These are phyloP conservation scores for Boletellus sp. DNA, from an alignment of 768 basidiomycete species.

Conservation along the genomic window DNA sequence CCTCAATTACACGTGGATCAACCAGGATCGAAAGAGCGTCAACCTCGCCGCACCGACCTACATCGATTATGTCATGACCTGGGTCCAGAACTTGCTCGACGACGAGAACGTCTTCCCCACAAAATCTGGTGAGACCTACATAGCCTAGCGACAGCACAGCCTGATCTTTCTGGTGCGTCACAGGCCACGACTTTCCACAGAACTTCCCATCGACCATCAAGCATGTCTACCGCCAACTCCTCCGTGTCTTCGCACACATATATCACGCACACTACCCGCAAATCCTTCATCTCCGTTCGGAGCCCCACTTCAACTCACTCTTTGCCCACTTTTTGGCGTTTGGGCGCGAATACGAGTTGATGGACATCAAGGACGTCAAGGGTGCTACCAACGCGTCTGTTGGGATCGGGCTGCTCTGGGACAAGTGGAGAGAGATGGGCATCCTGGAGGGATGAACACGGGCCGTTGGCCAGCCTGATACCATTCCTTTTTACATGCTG, in stretches of 20 bases:
- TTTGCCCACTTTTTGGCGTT: conserved; percentile 98
- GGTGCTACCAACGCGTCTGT: conserved; percentile 59
- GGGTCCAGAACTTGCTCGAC: conserved; percentile 90
- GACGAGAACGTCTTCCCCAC: conserved; percentile 95
- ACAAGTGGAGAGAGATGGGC: conserved; percentile 88
- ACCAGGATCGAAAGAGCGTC: conserved; percentile 84
- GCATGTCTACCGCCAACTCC: conserved; percentile 93
- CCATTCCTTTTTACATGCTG: conserved; percentile 3
- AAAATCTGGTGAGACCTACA: conserved; percentile 68
- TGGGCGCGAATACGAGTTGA: conserved; percentile 86
- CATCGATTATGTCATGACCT: conserved; percentile 97
- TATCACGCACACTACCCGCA: conserved; percentile 92
- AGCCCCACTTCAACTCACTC: conserved; percentile 94
- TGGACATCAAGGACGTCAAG: conserved; percentile 86
- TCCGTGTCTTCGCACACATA: conserved; percentile 95
- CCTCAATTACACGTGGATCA: conserved; percentile 92
- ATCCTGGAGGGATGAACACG: conserved; percentile 45
- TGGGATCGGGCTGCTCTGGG: conserved; percentile 78
- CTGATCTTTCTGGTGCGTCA: background rate
- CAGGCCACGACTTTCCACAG: conserved; percentile 84
- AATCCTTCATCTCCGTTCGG: conserved; percentile 88
- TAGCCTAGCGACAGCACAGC: background rate
- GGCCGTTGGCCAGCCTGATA: background rate
- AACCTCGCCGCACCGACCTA: conserved; percentile 91
- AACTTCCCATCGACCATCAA: conserved; percentile 87